Percentiles rank a stretch among this genome's conserved stretches.
These are phyloP conservation scores for Phialophora chinensis DNA, from an alignment of 2,329 filamentous ascomycete species.

Conservation along the genomic window DNA sequence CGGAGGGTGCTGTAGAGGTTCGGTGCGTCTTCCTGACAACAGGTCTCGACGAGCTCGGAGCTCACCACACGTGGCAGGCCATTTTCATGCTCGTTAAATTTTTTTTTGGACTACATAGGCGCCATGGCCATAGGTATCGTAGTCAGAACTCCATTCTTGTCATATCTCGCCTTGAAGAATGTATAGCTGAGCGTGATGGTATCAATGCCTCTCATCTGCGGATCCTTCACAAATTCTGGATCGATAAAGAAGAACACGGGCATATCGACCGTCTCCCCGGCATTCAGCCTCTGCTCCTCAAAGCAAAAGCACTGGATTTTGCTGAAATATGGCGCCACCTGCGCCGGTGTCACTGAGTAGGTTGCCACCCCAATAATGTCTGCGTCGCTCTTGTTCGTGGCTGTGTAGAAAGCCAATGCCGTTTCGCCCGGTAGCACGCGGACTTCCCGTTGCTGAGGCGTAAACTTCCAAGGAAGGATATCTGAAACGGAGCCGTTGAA, in stretches of 20 bases:
- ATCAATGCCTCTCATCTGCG: constrained; percentile 91
- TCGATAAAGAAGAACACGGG: constrained; percentile 99
- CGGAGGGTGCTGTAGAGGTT: background rate
- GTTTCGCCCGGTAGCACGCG: constrained; percentile 95
- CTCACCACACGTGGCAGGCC: background rate
- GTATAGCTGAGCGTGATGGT: constrained; percentile 97
- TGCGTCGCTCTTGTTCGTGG: constrained; percentile 84
- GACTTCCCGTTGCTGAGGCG: constrained; percentile 94
- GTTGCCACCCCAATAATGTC: constrained; percentile 99
- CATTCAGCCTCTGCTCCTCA: constrained; percentile 91
- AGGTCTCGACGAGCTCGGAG: background rate
- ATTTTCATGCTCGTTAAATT: background rate
- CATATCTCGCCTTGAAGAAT: constrained; percentile 93
- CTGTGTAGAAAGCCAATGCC: constrained; percentile 95
- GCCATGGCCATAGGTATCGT: constrained; percentile 38
- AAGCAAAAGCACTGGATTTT: constrained; percentile 99
- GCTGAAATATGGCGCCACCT: constrained; percentile 96
- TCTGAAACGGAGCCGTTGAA: constrained; percentile 97
- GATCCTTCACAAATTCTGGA: constrained; percentile 88
- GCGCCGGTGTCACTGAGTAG: constrained; percentile 93
- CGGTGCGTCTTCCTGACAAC: background rate
- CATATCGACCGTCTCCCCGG: constrained; percentile 98
- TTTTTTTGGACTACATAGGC: constrained; percentile 11
- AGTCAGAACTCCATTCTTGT: constrained; percentile 74
- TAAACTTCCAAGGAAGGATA: constrained; percentile 95